Percentiles rank a stretch among this genome's conserved stretches.
Evolutionary conservation across 805 yeast genomes (phyloP).

Genomic region (Groenewaldozyma salmanticensis): DNA sequence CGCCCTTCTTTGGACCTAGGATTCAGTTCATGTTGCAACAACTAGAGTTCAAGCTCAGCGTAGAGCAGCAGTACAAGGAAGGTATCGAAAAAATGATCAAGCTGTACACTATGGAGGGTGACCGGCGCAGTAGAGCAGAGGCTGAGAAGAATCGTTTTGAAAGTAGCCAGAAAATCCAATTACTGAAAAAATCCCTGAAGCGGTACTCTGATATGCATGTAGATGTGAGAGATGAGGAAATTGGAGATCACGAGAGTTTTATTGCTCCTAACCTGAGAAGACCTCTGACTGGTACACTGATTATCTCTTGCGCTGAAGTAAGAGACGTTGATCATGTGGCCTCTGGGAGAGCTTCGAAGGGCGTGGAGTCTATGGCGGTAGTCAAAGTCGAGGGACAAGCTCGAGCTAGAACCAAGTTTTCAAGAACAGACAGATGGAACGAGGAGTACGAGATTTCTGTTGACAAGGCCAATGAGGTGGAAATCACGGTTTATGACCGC

Average conservation of each 20-base stretch:
- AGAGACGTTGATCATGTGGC: slow-evolving; percentile 91
- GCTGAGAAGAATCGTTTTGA: slow-evolving; percentile 85
- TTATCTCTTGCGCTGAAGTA: slow-evolving; percentile 62
- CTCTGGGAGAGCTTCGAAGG: slow-evolving; percentile 65
- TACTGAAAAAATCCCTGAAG: slow-evolving; percentile 73
- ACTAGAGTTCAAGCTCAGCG: slow-evolving; percentile 85
- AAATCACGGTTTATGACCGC: slow-evolving; percentile 78
- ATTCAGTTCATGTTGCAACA: slow-evolving; percentile 95
- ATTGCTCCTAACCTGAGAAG: slow-evolving; percentile 66
- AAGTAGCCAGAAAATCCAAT: slow-evolving; percentile 73
- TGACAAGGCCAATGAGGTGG: slow-evolving; percentile 88
- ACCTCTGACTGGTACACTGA: slow-evolving; percentile 73
- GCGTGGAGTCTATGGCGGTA: slow-evolving; percentile 69
- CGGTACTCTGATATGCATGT: slow-evolving; percentile 83
- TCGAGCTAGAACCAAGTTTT: slow-evolving; percentile 61
- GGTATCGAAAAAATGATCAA: slow-evolving; percentile 86
- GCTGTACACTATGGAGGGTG: slow-evolving; percentile 86
- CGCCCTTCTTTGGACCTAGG: slow-evolving; percentile 89
- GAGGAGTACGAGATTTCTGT: slow-evolving; percentile 75
- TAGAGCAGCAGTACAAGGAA: slow-evolving; percentile 85
- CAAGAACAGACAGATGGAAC: slow-evolving; percentile 71
- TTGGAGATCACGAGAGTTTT: slow-evolving; percentile 44
- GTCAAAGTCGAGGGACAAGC: slow-evolving; percentile 85
- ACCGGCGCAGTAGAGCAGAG: slow-evolving; percentile 69
- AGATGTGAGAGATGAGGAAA: slow-evolving; percentile 50